phyloP scores from a whole-genome alignment of 176 grass and related monocot species.

The Saccharum spontaneum region DNA sequence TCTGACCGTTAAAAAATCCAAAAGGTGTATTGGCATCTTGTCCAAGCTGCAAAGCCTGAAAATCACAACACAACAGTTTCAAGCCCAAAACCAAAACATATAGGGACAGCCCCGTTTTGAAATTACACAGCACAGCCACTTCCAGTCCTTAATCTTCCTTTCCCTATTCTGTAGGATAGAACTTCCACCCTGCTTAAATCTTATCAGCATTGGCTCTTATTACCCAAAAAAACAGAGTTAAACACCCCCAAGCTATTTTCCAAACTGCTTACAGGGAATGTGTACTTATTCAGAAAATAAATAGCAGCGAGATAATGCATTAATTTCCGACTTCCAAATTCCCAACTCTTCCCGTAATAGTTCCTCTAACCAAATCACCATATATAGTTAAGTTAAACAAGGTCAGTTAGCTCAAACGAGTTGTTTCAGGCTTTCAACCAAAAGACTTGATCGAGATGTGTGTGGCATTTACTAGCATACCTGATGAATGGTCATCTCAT shows the following conservation, averaged over 20 bases:
- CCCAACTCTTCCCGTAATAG: not conserved
- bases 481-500: slow-evolving; percentile 95
- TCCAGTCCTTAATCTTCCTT: not conserved
- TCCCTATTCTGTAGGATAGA: not conserved
- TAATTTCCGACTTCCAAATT: not conserved
- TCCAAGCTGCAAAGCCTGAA: slow-evolving; percentile 87
- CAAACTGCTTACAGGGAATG: not conserved
- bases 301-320: not conserved
- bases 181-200: not conserved
- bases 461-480: slow-evolving; percentile 34
- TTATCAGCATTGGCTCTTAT: not conserved
- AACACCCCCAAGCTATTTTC: not conserved
- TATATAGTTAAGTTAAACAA: not conserved
- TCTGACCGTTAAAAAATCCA: slow-evolving; percentile 83
- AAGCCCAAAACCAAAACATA: slow-evolving; percentile 17
- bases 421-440: not conserved
- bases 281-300: not conserved
- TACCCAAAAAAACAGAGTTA: not conserved
- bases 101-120: not conserved
- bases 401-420: not conserved
- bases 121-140: not conserved
- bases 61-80: slow-evolving; percentile 12
- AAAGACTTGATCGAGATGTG: not conserved
- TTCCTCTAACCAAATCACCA: not conserved
- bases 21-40: slow-evolving; percentile 76